A percentile compares a stretch with the other conserved stretches of the same genome.
Conservation (phyloP, 306 rosid genomes). For the Purshia tridentata region DNA sequence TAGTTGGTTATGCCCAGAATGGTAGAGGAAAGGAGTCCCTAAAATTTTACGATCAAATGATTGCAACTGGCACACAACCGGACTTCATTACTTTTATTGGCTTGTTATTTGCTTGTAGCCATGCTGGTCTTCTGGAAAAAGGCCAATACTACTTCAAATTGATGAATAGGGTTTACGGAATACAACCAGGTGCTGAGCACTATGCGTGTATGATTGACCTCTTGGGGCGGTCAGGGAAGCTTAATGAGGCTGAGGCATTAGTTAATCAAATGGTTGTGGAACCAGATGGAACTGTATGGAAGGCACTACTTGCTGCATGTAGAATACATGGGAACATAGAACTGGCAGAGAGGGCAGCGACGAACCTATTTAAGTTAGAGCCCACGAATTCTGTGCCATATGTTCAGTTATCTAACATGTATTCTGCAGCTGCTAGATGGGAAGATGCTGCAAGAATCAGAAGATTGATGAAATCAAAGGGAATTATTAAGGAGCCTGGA, state of each 20-base stretch:
- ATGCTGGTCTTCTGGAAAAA: conserved; percentile 71
- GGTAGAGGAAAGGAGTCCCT: conserved; percentile 79
- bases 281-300: conserved; percentile 89
- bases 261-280: conserved; percentile 61
- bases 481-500: conserved; percentile 83
- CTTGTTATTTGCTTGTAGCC: conserved; percentile 90
- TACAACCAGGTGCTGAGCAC: conserved; percentile 77
- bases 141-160: conserved; percentile 59
- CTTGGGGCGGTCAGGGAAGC: conserved; percentile 75
- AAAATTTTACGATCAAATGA: conserved; percentile 68
- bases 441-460: conserved; percentile 66
- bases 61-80: conserved; percentile 64
- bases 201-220: conserved; percentile 92
- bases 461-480: conserved; percentile 70
- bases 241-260: conserved; percentile 58
- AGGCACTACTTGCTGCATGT: conserved; percentile 87
- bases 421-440: conserved; percentile 69
- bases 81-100: conserved; percentile 86
- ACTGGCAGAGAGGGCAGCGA: conserved; percentile 75
- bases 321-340: conserved; percentile 75
- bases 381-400: conserved; percentile 69
- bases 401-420: conserved; percentile 76
- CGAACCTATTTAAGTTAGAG: conserved; percentile 61
- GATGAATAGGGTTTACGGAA: conserved; percentile 65
- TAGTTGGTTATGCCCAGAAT: conserved; percentile 89